A percentile compares a stretch with the other conserved stretches of the same genome.
Evolutionary conservation across 805 yeast genomes (phyloP).

Genomic region (Wickerhamiella domercqiae): DNA sequence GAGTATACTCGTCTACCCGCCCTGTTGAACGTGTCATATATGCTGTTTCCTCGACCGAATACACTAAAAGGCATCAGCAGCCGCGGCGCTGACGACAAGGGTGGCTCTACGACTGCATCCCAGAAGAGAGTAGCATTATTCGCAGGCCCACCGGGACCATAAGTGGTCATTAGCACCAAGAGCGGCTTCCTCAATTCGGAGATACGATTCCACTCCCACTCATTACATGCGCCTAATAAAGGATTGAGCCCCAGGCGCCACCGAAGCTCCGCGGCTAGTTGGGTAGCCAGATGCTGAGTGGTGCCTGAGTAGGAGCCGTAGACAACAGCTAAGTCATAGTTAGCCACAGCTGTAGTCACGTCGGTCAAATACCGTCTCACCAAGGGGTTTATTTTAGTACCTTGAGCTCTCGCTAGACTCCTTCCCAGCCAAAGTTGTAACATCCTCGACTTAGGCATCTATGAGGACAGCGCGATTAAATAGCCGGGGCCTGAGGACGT

Average conservation of each 20-base stretch:
- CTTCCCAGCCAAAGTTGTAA: too few relatives aligned
- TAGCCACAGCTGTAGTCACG: too few relatives aligned
- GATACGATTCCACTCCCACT: slow-evolving; percentile 53
- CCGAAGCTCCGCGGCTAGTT: slow-evolving; percentile 59
- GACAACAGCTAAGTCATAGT: slow-evolving; percentile 40
- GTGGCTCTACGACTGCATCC: slow-evolving; percentile 29
- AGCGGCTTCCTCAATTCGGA: slow-evolving; percentile 37
- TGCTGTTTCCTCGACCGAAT: slow-evolving; percentile 71
- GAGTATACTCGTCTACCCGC: slow-evolving; percentile 39
- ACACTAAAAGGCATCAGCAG: slow-evolving; percentile 39
- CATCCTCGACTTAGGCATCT: too few relatives aligned
- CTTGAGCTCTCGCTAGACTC: too few relatives aligned
- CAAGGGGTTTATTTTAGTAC: too few relatives aligned
- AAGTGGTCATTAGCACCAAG: slow-evolving; percentile 58
- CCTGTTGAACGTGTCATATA: slow-evolving; percentile 68
- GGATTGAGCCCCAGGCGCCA: slow-evolving; percentile 54
- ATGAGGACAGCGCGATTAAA: too few relatives aligned
- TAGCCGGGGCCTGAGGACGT: too few relatives aligned
- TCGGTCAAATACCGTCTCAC: too few relatives aligned
- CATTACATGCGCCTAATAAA: slow-evolving; percentile 55
- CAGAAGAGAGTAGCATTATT: slow-evolving; percentile 40
- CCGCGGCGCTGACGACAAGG: slow-evolving; percentile 22
- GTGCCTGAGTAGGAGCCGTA: slow-evolving; percentile 85
- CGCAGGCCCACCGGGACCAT: slow-evolving; percentile 85
- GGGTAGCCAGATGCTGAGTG: slow-evolving; percentile 73